Evolutionary conservation across 176 grass and related monocot species (phyloP), one percentile per base, ranked within the genome.

Genomic region (Oryza australiensis): DNA sequence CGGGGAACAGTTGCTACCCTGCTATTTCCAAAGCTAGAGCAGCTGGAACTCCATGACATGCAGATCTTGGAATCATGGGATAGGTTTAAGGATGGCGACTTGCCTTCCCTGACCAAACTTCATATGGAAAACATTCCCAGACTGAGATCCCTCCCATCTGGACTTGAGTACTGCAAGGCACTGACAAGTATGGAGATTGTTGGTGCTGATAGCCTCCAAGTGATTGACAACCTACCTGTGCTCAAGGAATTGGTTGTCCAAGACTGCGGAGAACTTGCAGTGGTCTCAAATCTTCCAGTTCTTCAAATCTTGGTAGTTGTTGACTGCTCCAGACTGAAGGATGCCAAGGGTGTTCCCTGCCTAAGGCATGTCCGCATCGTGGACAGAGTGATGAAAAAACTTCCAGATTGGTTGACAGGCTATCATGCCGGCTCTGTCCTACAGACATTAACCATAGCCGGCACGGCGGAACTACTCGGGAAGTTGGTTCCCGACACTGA

Each of bases 1-100:
- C 5, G 23, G 1, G 3, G 5, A 7, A 53, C 15, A 49, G 66
- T 38, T 0, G 10, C 32, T 6, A 30, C 60, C 67, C 28, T 34
- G 11, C 65, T 70, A 87, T 91, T 87, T 73, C 88, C 65, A 55
- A 84, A 85, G 72, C 78, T 88, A 60, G 62, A 88, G 45, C 42
- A 30, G 38, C 65, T 88, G 72, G 67, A 79, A 35, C 10, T 90
- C 1, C 28, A 73, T 73, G 57, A 87, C 59, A 85, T 92, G 78
- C 12, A 30, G 9, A 78, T 63, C 13, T 48, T 84, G 35, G 70
- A 88, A 63, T 72, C 15, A 30, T 90, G 79, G 79, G 41, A 42
- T 29, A 57, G 74, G 22, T 82, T 83, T 22, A 33, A 73, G 65
- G 41, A n/a, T 64, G 51, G 78, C 14, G 73, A 80, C 22, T 45